phyloP scores from a whole-genome alignment of 805 yeast species.

The Brettanomyces naardenensis region DNA sequence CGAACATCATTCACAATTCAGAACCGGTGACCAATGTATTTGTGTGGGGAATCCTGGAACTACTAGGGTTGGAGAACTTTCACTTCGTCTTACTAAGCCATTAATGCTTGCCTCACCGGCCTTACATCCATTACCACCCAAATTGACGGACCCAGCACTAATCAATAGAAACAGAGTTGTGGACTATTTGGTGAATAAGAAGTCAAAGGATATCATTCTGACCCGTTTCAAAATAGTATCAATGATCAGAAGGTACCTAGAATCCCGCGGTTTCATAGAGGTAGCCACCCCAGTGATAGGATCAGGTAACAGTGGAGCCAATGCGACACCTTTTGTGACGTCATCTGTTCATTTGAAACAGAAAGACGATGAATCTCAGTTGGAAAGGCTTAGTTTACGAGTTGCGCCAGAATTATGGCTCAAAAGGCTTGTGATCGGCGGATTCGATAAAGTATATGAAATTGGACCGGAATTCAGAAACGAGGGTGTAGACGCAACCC shows the following conservation, averaged over 20 bases:
- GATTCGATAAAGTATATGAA: conserved; percentile 82
- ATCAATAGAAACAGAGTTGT: conserved; percentile 64
- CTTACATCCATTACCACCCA: conserved; percentile 62
- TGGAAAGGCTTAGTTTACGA: conserved; percentile 47
- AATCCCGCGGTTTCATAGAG: conserved; percentile 53
- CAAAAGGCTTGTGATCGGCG: conserved; percentile 73
- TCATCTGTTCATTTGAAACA: conserved; percentile 27
- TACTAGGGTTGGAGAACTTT: conserved; percentile 73
- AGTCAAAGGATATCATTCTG: conserved; percentile 36
- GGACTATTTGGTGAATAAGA: conserved; percentile 57
- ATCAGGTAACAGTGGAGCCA: conserved; percentile 70
- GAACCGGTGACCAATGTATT: conserved; percentile 66
- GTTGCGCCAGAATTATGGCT: conserved; percentile 97
- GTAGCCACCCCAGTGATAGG: conserved; percentile 86
- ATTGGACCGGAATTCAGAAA: conserved; percentile 82
- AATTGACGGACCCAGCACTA: conserved; percentile 44
- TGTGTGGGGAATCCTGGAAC: conserved; percentile 65
- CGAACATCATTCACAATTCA: conserved; percentile 32
- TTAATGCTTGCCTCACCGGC: conserved; percentile 58
- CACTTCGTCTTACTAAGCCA: conserved; percentile 50
- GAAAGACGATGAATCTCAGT: conserved; percentile 13
- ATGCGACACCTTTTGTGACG: conserved; percentile 81
- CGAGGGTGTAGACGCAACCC: conserved; percentile 89
- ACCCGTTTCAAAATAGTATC: conserved; percentile 50
- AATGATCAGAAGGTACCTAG: conserved; percentile 50